These are phyloP conservation scores for Boletus edulis DNA, from an alignment of 768 basidiomycete species.

Conservation along the genomic window DNA sequence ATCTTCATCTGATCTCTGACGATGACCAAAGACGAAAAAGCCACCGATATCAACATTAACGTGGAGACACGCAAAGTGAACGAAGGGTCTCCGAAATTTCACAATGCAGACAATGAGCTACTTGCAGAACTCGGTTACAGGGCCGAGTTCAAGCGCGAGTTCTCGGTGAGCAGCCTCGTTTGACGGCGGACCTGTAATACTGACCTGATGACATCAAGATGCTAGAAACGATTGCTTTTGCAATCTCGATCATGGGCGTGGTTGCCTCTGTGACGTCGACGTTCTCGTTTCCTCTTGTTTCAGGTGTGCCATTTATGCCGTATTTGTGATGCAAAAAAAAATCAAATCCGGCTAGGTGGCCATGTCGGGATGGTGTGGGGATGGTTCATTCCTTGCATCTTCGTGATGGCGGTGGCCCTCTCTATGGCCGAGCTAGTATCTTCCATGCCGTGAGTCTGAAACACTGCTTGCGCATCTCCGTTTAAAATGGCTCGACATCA, in stretches of 20 bases:
- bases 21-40: constrained; percentile 25
- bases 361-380: constrained; percentile 79
- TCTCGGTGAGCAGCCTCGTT: constrained; percentile 47
- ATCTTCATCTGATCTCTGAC: not conserved
- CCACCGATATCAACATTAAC: not conserved
- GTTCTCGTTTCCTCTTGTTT: constrained; percentile 58
- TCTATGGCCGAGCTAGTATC: constrained; percentile 75
- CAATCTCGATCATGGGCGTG: constrained; percentile 73
- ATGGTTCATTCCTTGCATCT: constrained; percentile 69
- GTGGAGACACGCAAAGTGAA: constrained; percentile 10
- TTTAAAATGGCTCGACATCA: constrained; percentile 22
- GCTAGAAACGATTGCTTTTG: constrained; percentile 62
- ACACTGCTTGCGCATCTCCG: not conserved
- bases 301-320: constrained; percentile 39
- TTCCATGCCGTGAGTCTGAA: constrained; percentile 64
- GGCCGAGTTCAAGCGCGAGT: constrained; percentile 71
- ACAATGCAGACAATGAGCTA: constrained; percentile 50
- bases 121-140: constrained; percentile 70
- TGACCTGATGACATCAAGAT: constrained; percentile 28
- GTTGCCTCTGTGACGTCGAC: constrained; percentile 68
- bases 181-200: not conserved
- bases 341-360: constrained; percentile 43
- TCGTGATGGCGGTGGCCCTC: constrained; percentile 64
- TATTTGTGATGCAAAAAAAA: not conserved
- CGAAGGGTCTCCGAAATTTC: constrained; percentile 18